Evolutionary conservation across 768 basidiomycete species (phyloP), one percentile per base, ranked within the genome.

Genomic region (Boletus speciosus): DNA sequence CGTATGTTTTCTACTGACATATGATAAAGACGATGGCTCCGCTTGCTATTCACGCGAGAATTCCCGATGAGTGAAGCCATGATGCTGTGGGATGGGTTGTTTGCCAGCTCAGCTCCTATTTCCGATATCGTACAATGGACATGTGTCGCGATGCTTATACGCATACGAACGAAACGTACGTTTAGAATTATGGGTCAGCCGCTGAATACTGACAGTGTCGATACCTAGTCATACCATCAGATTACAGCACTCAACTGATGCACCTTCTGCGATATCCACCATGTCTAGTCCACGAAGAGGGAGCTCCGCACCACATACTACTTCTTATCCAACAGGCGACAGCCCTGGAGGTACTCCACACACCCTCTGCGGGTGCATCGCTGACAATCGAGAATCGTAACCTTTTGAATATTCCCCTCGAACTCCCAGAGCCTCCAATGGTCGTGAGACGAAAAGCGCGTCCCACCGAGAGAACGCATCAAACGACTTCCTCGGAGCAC

Each of bases 61-160:
- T 88, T 98, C 61, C 80, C 76, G 38, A 82, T 98, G 77, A 63
- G 75, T 4, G 86, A 91, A 56, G 82, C 90, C 0, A 84, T 99
- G 83, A 76, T 81, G 32, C 66, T 99, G n/a, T 98, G 97, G 97
- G 97, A 99, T 69, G 93, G 88, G 1, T 68, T 98, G 9, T 96
- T 99, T 68, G 92, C 96, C 0, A 86, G 84, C 56, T 91, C 61
- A 3, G 52, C 93, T 72, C 81, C 89, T 19, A 77, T 86, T 0
- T 75, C 96, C 29, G 83, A 86, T 47, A 73, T 97, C 36, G 83
- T 87, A 1, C 84, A 86, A 49, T 95, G 90, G 87, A 76, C 96
- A 47, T 94, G 92, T 65, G 85, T 98, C 19, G 90, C 93, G 1
- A 95, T 98, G 94, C 81, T 99, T 16, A 82, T 98, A 51, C 85